A percentile compares a stretch with the other conserved stretches of the same genome.
Conservation (phyloP, 2,329 filamentous ascomycete genomes). For the Exophiala viscosa region DNA sequence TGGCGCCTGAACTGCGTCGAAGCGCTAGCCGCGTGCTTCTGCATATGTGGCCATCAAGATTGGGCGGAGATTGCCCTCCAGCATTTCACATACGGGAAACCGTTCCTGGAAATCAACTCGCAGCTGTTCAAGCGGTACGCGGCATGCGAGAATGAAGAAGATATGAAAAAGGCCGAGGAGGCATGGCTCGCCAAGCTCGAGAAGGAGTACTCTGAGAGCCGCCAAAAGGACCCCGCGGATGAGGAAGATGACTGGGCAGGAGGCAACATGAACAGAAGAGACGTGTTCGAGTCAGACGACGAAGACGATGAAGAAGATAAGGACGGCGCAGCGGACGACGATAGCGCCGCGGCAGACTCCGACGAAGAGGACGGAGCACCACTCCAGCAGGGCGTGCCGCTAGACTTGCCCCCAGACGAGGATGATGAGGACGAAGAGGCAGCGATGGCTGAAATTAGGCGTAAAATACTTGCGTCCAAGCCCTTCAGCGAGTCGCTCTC, state of each 20-base stretch:
- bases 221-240: conserved; percentile 56
- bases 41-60: conserved; percentile 83
- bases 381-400: conserved; percentile 46
- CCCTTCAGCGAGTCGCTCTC: conserved; percentile 64
- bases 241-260: conserved; percentile 76
- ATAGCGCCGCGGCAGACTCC: conserved; percentile 44
- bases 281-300: conserved; percentile 23
- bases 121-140: conserved; percentile 80
- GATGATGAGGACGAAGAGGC: conserved; percentile 78
- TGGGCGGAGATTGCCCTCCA: conserved; percentile 83
- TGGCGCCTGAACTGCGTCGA: conserved; percentile 96
- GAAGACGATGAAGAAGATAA: conserved; percentile 33
- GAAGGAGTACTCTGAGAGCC: conserved; percentile 77
- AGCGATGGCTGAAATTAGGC: conserved; percentile 87
- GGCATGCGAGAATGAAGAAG: conserved; percentile 74
- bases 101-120: conserved; percentile 87
- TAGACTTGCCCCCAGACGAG: conserved; percentile 71
- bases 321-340: conserved; percentile 45
- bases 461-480: conserved; percentile 86
- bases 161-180: conserved; percentile 77
- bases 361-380: conserved; percentile 47
- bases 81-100: conserved; percentile 81
- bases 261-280: conserved; percentile 73
- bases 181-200: conserved; percentile 89
- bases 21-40: conserved; percentile 86